A percentile compares a stretch with the other conserved stretches of the same genome.
phyloP scores from a whole-genome alignment of 2,329 filamentous ascomycete species.

The Dendryphion nanum region DNA sequence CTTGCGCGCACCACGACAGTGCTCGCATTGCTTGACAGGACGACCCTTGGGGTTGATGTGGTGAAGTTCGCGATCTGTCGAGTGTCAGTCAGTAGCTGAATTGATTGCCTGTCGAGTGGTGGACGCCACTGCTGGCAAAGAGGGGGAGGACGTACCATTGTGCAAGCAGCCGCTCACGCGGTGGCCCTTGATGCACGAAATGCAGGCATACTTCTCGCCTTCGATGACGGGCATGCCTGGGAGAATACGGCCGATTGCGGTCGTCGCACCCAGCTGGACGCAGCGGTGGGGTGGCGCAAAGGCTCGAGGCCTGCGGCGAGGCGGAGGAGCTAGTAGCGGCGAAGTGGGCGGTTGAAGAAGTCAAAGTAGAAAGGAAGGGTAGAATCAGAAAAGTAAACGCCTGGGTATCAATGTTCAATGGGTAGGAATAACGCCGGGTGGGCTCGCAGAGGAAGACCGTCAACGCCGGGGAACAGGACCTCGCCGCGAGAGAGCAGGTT shows the following conservation, averaged over 20 bases:
- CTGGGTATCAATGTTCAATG: conserved; percentile 36
- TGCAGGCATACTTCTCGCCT: conserved; percentile 97
- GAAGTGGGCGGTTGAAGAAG: conserved; percentile 5
- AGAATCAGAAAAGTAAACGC: conserved; percentile 12
- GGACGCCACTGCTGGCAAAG: too few species aligned
- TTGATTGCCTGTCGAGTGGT: conserved; percentile 1
- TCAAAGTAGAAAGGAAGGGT: background rate
- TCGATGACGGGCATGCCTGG: conserved; percentile 51
- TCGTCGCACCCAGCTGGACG: conserved; percentile 29
- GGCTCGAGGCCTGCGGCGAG: conserved; percentile 4
- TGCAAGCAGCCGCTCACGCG: conserved; percentile 99
- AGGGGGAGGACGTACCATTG: conserved; percentile 61
- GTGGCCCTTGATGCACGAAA: conserved; percentile 96
- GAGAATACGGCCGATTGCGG: conserved; percentile 31
- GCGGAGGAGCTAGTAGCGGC: conserved; percentile 4
- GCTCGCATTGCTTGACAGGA: conserved; percentile 94
- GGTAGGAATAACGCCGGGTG: conserved; percentile 17
- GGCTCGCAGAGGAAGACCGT: conserved; percentile 27
- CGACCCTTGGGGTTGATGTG: conserved; percentile 98
- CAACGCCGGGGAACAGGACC: conserved; percentile 37
- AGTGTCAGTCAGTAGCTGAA: background rate
- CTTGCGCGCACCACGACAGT: conserved; percentile 95
- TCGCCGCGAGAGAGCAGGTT: conserved; percentile 25
- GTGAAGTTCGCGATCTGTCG: conserved; percentile 79
- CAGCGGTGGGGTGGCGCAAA: too few species aligned